Percentiles rank a stretch among this genome's conserved stretches.
phyloP scores from a whole-genome alignment of 805 yeast genomes.

The Wickerhamiella musiphila region DNA sequence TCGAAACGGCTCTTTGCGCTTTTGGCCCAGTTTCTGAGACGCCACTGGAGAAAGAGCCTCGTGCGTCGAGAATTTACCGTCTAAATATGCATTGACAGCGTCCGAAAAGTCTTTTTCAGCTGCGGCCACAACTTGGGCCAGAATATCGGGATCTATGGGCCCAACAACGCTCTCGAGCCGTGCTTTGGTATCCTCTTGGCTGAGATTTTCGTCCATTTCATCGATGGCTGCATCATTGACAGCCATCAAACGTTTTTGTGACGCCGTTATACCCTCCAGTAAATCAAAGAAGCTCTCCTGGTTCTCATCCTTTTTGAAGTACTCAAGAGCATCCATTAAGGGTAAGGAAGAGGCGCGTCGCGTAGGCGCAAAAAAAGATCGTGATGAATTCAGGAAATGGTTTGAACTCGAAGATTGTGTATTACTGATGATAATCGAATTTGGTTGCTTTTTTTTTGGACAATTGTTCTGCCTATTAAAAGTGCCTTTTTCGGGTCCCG shows the following conservation, averaged over 20 bases:
- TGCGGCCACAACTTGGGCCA: slow-evolving; percentile 9
- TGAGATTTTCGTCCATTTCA: neutral
- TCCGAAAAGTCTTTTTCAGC: slow-evolving; percentile 15
- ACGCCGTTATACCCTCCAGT: neutral
- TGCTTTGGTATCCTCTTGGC: slow-evolving; percentile 3
- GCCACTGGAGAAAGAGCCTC: neutral
- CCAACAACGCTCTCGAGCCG: slow-evolving; percentile 18
- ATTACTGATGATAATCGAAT: too few relatives aligned
- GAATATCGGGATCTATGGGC: slow-evolving; percentile 7
- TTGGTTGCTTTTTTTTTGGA: too few relatives aligned
- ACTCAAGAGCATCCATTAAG: slow-evolving; percentile 7
- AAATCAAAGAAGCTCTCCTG: slow-evolving; percentile 9
- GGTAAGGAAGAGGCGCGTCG: slow-evolving; percentile 3
- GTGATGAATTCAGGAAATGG: too few relatives aligned
- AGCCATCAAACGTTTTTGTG: too few relatives aligned
- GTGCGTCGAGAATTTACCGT: slow-evolving; percentile 3
- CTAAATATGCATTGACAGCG: slow-evolving; percentile 18
- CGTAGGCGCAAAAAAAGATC: too few relatives aligned
- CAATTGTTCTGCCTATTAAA: too few relatives aligned
- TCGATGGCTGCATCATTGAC: too few relatives aligned
- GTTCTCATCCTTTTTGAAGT: slow-evolving; percentile 7
- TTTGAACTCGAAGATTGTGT: too few relatives aligned
- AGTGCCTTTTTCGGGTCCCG: too few relatives aligned
- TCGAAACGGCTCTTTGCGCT: too few relatives aligned
- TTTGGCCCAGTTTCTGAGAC: too few relatives aligned